phyloP scores from a whole-genome alignment of 108 stramenopile species.

The Aurantiochytrium sp. region DNA sequence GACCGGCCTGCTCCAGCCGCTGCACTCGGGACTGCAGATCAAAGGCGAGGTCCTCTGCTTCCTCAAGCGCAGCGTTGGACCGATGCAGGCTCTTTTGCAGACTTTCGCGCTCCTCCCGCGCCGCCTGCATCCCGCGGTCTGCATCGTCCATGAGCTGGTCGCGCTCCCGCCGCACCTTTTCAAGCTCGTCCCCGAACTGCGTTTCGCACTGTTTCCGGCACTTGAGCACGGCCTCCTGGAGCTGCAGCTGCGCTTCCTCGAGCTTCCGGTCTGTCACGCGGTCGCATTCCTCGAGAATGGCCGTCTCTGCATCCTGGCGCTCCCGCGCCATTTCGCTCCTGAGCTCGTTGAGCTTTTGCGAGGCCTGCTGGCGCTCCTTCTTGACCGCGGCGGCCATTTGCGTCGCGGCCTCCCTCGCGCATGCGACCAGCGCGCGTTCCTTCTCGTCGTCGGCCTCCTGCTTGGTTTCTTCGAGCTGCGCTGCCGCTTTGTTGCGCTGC shows the following conservation, averaged over 20 bases:
- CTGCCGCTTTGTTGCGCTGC: not conserved
- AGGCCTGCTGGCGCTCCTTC: not conserved
- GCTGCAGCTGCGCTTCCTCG: not conserved
- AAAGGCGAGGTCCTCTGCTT: not conserved
- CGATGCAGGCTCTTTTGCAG: not conserved
- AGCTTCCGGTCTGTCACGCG: not conserved
- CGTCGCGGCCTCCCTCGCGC: not conserved
- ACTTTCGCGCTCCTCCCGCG: not conserved
- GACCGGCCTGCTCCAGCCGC: not conserved
- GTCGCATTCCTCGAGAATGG: slow-evolving; percentile 12
- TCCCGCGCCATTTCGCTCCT: not conserved
- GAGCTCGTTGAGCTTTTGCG: not conserved
- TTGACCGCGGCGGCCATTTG: not conserved
- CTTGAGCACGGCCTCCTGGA: not conserved
- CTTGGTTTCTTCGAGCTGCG: not conserved
- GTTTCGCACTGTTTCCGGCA: not conserved
- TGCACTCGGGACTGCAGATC: not conserved
- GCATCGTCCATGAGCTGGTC: not conserved
- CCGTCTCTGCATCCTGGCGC: not conserved
- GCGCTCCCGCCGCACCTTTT: not conserved
- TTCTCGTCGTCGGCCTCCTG: not conserved
- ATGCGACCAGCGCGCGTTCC: not conserved
- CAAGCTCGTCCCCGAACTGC: not conserved
- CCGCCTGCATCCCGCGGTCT: not conserved
- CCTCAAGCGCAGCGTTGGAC: not conserved